phyloP scores from a whole-genome alignment of 2,329 filamentous ascomycete genomes.

The Podosphaera fusca region DNA sequence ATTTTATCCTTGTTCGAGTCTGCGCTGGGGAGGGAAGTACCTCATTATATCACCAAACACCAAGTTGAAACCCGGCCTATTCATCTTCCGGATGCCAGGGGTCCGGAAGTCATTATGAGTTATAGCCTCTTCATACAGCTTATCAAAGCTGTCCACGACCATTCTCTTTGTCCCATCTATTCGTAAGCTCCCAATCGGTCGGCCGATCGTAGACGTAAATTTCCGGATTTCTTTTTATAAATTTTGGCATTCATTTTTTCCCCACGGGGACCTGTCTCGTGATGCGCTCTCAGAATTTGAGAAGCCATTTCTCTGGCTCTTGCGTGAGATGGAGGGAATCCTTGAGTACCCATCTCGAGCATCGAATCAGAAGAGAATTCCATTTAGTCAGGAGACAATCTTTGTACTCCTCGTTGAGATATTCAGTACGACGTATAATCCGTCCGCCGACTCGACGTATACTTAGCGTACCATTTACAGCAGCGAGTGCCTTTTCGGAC shows the following conservation, averaged over 20 bases:
- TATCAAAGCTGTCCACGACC: neutral
- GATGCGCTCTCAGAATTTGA: neutral
- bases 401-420: neutral
- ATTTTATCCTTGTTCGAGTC: neutral
- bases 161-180: neutral
- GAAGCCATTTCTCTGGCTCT: neutral
- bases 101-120: neutral
- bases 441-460: too few species aligned
- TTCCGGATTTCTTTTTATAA: neutral
- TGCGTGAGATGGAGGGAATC: neutral
- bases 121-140: neutral
- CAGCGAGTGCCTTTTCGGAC: too few species aligned
- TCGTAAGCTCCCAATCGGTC: neutral
- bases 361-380: neutral
- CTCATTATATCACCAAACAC: too few species aligned
- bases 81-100: neutral
- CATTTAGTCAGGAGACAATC: neutral
- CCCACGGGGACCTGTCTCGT: neutral
- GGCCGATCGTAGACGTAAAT: neutral
- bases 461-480: too few species aligned
- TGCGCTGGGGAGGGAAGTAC: neutral
- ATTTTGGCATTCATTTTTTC: neutral
- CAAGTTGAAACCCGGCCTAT: too few species aligned
- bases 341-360: neutral
- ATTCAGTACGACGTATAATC: neutral